Base-by-base conservation (phyloP, 2,329 filamentous ascomycete genomes). In the Shiraia sp. region DNA sequence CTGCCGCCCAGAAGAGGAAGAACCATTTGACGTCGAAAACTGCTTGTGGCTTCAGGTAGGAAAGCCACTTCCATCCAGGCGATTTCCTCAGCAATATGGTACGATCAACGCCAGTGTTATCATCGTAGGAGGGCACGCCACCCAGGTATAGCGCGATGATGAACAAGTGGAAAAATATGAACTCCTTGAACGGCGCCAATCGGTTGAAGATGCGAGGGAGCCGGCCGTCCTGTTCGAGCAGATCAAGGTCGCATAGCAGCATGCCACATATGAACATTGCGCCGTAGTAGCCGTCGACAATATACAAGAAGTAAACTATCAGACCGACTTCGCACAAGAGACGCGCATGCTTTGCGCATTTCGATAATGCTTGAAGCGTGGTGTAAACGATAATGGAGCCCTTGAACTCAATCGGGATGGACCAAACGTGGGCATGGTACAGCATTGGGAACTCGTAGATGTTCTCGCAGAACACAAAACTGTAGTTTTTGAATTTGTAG, bases 11-110 rank as follows among this genome's bases (percentile, higher is more conserved):
- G 59, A 83, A 83, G 2, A 86, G 74, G 59, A 77, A 86, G 66
- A 86, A 86, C 82, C 82, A 86, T 63, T 86, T 86, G 58, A 75
- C 77, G 59, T 86, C 81, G 51, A 75, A 85, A 9, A 83, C 79
- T 1, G 83, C 83, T 57, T 86, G 81, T 0, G 83, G 82, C 45
- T 84, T 85, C 42, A 87, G 70, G 44, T 74, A 75, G 0, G 81
- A 81, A 10, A 85, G 66, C 49, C 74, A 81, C 48, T 77, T 75
- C 82, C 82, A 86, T 2, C 83, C 82, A 0, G 79, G 76, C 12
- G 77, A 81, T 16, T 72, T 72, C 16, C 72, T 67, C 2, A 87
- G 65, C 6, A 76, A 63, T 10, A 29, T 30, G 5, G 19, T 22
- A 4, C 74, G 58, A 3, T 82, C 50, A n/a, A 80, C 71, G 2